Evolutionary conservation across 208 protist species (phyloP), one percentile per base, ranked within the genome.

Genomic region (Leishmania gerbilli): DNA sequence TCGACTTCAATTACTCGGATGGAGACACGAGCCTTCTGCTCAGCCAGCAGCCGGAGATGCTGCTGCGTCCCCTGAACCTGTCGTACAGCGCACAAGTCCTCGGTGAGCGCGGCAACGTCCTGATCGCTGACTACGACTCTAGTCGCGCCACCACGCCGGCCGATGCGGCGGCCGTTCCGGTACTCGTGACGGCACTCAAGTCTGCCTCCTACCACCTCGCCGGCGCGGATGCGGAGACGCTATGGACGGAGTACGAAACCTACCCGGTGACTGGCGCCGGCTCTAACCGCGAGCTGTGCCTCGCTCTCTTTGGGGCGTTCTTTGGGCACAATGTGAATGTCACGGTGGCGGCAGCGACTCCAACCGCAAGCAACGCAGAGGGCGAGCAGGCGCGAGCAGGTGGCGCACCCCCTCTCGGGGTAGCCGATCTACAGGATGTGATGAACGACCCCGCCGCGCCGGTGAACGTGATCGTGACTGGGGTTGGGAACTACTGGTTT

Each of bases 161-260:
- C 11, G 76, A 80, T 79, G 83, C 76, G 90, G 91, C 74, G 78
- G 90, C 92, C n/a, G 83, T 97, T 77, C 82, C 83, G 31, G 91
- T 95, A 9, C 80, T 98, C 45, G 86, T 87, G 68, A 90, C 89
- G 24, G 92, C 89, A 24, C 86, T 98, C 47, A 89, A 89, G 64
- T 87, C 89, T 5, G 93, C 95, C 31, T 95, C 91, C 0, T 82
- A 84, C 45, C 89, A 91, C 58, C 78, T 97, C 40, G 87, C 85
- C 34, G 91, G 90, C n/a, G 84, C 77, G 19, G 88, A 92, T 24
- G 92, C 87, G 1, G 91, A 95, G 86, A 85, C 89, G 83, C 78
- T 98, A 45, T 98, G 92, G 93, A 91, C 86, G 13, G 93, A 96
- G 80, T 98, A 92, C 80, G 95, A 96, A 81, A 94, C 91, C 13